Evolutionary conservation across 139 green algal species (phyloP).

Genomic region (Chlamydomonas incerta): DNA sequence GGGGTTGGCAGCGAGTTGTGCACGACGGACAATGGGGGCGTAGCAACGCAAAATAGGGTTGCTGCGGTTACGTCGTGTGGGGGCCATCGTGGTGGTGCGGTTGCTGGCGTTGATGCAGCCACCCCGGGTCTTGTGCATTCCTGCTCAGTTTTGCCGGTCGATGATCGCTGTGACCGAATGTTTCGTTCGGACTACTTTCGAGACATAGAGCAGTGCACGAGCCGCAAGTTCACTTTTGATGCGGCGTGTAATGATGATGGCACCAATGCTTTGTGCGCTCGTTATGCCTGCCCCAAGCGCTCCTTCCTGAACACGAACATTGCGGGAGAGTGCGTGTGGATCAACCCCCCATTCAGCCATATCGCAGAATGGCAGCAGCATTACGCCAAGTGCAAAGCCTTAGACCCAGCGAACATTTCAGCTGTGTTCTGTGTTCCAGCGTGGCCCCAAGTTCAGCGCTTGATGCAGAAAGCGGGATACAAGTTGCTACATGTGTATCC

Average conservation of each 20-base stretch:
- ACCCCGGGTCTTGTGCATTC: too few relatives aligned
- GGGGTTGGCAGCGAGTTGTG: too few relatives aligned
- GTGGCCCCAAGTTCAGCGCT: not conserved
- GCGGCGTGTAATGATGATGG: not conserved
- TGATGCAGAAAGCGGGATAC: not conserved
- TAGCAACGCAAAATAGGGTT: too few relatives aligned
- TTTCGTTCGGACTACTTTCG: too few relatives aligned
- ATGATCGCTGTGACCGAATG: too few relatives aligned
- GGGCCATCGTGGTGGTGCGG: too few relatives aligned
- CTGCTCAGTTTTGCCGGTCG: too few relatives aligned
- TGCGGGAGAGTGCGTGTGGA: not conserved
- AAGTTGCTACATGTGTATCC: not conserved
- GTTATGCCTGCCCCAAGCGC: not conserved
- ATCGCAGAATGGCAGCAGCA: not conserved
- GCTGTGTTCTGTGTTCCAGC: not conserved
- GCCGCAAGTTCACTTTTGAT: not conserved
- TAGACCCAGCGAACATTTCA: not conserved
- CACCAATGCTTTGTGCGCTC: not conserved
- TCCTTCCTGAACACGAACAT: not conserved
- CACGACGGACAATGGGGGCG: too few relatives aligned
- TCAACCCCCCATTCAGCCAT: not conserved
- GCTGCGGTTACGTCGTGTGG: too few relatives aligned
- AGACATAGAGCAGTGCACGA: too few relatives aligned
- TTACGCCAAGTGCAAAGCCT: not conserved
- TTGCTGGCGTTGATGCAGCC: too few relatives aligned